Percentiles rank a stretch among this genome's conserved stretches.
Evolutionary conservation across 225 moss, liverwort and hornwort genomes (phyloP).

Genomic region (Lunularia cruciata): DNA sequence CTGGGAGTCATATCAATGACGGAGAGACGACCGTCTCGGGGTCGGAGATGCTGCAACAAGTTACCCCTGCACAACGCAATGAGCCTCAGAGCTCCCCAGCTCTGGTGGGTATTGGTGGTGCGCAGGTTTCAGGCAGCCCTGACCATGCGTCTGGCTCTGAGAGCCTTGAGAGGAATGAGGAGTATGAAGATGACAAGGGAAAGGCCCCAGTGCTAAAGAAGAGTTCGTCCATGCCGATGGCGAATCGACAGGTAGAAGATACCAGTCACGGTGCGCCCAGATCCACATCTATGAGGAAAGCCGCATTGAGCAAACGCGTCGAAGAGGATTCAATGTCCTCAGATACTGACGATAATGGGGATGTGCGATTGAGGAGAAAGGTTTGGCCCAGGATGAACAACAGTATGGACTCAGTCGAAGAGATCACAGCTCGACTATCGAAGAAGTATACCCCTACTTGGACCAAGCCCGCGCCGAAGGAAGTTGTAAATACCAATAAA

Average conservation of each 20-base stretch:
- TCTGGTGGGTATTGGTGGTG: background rate
- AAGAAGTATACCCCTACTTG: slow-evolving; percentile 32
- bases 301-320: background rate
- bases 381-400: background rate
- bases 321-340: background rate
- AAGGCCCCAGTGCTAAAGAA: slow-evolving; percentile 23
- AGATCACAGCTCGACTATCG: slow-evolving; percentile 32
- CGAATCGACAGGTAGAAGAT: background rate
- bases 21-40: background rate
- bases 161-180: slow-evolving; percentile 10
- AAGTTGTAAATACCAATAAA: background rate
- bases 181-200: slow-evolving; percentile 22
- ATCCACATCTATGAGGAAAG: background rate
- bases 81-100: background rate
- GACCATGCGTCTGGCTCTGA: background rate
- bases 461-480: background rate
- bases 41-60: background rate
- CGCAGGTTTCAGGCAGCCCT: background rate
- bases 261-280: background rate
- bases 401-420: slow-evolving; percentile 30
- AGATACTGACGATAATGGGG: slow-evolving; percentile 10
- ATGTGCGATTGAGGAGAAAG: slow-evolving; percentile 1
- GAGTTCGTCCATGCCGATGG: slow-evolving; percentile 27
- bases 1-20: background rate
- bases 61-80: background rate